Evolutionary conservation across 1,284 basidiomycete species (phyloP).

Genomic region (Austropuccinia psidii): DNA sequence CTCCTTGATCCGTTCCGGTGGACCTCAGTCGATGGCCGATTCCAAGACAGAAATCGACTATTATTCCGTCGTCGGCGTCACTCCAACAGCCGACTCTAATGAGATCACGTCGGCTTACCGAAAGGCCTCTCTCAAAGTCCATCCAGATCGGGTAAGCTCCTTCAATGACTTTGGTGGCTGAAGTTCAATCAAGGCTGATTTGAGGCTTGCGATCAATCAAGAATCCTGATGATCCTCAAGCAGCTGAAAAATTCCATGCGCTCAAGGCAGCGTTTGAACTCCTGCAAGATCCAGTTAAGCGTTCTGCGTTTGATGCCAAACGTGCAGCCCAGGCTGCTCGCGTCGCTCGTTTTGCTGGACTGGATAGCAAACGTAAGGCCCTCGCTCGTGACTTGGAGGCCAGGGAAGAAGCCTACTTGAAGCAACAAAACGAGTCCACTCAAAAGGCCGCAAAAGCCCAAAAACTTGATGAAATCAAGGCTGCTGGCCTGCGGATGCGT

Average conservation of each 20-base stretch:
- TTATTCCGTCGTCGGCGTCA: constrained; percentile 24
- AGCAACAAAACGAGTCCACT: not conserved
- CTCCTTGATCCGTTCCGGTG: no score
- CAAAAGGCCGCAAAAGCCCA: constrained; percentile 6
- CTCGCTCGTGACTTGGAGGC: not conserved
- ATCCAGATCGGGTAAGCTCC: constrained; percentile 34
- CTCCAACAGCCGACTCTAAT: constrained; percentile 6
- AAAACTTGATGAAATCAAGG: constrained; percentile 31
- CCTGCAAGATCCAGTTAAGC: constrained; percentile 22
- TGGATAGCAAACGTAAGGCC: constrained; percentile 21
- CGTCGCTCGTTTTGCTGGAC: not conserved
- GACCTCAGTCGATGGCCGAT: no score
- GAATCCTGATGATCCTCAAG: constrained; percentile 31
- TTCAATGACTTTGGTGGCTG: not conserved
- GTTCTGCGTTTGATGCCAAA: constrained; percentile 18
- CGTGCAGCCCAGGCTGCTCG: constrained; percentile 11
- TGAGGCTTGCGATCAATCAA: not conserved
- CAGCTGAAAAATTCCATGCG: constrained; percentile 29
- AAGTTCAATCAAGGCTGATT: not conserved
- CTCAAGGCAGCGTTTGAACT: constrained; percentile 21
- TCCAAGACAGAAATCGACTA: constrained; percentile 20
- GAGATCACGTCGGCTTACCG: constrained; percentile 33
- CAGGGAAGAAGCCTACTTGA: constrained; percentile 9
- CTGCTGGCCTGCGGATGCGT: constrained; percentile 3
- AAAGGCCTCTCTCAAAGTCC: constrained; percentile 33